Evolutionary conservation across 2,329 filamentous ascomycete genomes (phyloP), one percentile per base, ranked within the genome.

Genomic region (Orbilia oligospora): DNA sequence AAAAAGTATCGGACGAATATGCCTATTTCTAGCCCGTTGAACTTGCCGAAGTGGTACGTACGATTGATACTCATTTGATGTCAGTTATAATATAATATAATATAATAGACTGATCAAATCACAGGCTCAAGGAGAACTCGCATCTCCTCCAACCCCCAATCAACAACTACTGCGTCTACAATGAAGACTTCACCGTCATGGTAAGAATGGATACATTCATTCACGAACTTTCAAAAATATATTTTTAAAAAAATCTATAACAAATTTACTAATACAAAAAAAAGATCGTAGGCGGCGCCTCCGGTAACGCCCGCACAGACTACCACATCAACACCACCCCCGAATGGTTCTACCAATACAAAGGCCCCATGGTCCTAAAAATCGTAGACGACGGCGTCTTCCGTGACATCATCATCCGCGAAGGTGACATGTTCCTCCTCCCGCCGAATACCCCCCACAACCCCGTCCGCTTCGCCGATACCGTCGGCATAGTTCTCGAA

Each of bases 311-410:
- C 79, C 91, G 96, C 80, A 97, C 94, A 71, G 96, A 98, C 87
- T 99, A 97, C 87, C 96, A 98, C 88, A 95, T 98, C 89, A 98
- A 98, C 88, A 87, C 90, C 82, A 98, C 95, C 0, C 91, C 96
- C 12, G 96, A 98, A 85, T 98, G 94, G 91, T 99, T 98, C 90
- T 98, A 96, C 88, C 95, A 98, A 85, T 90, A 97, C 88, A 91
- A 91, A 82, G 96, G 96, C 81, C 91, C 91, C 81, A 97, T 98
- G 95, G 88, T 96, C 73, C 91, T 99, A 81, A 97, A 97, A 84
- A 92, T 96, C 16, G 92, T 97, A 80, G 80, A 80, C 58, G 85
- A 87, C 73, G 84, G 87, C 84, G 77, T 86, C 58, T 97, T 97
- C 85, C 89, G 90, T 81, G 95, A 98, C 85, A 90, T 98, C 80